Evolutionary conservation across 208 protist genomes (phyloP), one percentile per base, ranked within the genome.

Genomic region (Leishmania aethiopica): DNA sequence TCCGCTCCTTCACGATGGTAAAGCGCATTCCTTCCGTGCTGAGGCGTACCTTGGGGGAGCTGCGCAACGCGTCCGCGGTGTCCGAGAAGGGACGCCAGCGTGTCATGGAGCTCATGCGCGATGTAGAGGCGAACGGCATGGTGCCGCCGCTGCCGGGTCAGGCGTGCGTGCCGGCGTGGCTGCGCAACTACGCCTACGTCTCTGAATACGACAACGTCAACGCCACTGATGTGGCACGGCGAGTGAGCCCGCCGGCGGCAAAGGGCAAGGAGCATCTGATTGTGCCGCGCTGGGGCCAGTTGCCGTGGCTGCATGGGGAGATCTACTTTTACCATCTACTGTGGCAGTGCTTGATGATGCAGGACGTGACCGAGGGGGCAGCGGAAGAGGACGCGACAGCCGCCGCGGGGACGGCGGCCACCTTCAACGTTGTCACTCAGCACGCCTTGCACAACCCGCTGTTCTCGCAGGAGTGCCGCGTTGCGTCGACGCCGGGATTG

Each of bases 221-320:
- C 51, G 60, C 55, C 55, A 47, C 77, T n/a, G 81, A 81, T 32
- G 42, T 81, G 17, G 60, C 82, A 51, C 69, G 64, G 59, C 86
- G 86, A 40, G 86, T 84, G 62, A 79, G 73, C 25, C 53, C 72
- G 3, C 53, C 72, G 3, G n/a, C 62, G 53, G 75, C 64, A 22
- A 62, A 80, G 28, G 66, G 55, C 0, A 53, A 66, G 15, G 73
- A 51, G 66, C 32, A 80, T 22, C 17, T 75, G 67, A 78, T 89
- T 8, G 86, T 85, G 22, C 91, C 94, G 28, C 88, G 89, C 32
- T 98, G 96, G 94, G 92, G 93, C 8, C 93, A 98, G 80, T 40
- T 96, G 19, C 96, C 96, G 57, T 98, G 94, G 94, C 89, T 98
- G 62, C 92, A 95, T 70, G 96, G 94, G 19, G 96, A 98, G 81